These are phyloP conservation scores for Fistulinella prunicolor DNA, from an alignment of 768 basidiomycete species.

Conservation along the genomic window DNA sequence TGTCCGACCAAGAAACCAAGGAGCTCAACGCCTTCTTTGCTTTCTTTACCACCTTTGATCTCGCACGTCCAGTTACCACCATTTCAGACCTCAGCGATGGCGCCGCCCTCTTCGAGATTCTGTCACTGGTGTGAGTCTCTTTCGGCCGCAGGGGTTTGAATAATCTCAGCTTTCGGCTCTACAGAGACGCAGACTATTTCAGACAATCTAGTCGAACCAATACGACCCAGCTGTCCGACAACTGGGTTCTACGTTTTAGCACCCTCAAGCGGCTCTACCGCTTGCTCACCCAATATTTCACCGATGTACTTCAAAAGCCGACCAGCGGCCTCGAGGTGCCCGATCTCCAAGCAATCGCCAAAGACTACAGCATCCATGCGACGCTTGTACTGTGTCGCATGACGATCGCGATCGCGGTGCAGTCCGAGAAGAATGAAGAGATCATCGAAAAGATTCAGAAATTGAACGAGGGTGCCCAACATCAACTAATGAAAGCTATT, in stretches of 20 bases:
- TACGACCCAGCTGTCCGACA: constrained; percentile 66
- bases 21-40: constrained; percentile 81
- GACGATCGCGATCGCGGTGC: constrained; percentile 82
- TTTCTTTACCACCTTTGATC: constrained; percentile 73
- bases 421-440: constrained; percentile 84
- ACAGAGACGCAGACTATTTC: constrained; percentile 80
- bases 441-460: constrained; percentile 89
- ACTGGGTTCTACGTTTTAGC: constrained; percentile 87
- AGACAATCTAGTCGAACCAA: constrained; percentile 55
- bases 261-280: constrained; percentile 82
- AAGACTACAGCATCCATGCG: constrained; percentile 63
- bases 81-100: constrained; percentile 79
- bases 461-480: constrained; percentile 79
- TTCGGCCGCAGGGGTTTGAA: neutral
- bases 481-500: constrained; percentile 88
- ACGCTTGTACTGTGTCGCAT: constrained; percentile 76
- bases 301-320: constrained; percentile 78
- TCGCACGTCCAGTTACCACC: constrained; percentile 59
- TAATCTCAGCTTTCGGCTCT: constrained; percentile 7
- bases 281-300: constrained; percentile 85
- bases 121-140: constrained; percentile 65
- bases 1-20: constrained; percentile 45
- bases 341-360: constrained; percentile 81
- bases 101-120: constrained; percentile 68
- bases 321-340: constrained; percentile 80